Evolutionary conservation across 2,329 filamentous ascomycete species (phyloP), one percentile per base, ranked within the genome.

Genomic region (Ophiognomonia clavigignenti-juglandacearum): DNA sequence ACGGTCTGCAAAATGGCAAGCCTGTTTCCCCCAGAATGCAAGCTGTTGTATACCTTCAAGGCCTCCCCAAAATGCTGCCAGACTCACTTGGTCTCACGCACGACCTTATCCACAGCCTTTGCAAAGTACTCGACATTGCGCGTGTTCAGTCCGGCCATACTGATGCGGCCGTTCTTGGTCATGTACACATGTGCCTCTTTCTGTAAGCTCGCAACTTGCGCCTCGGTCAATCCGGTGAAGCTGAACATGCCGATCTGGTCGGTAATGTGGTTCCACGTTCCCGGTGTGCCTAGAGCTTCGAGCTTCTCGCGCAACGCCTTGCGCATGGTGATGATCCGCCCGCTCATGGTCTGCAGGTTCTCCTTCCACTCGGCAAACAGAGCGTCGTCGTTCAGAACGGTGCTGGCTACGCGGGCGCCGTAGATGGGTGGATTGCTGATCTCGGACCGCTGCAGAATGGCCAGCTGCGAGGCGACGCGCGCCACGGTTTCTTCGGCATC

Each of bases 161-260:
- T 95, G 69, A 97, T 96, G 40, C 93, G 86, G 19, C 93, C 93
- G 63, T 98, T 98, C 80, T 96, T 96, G 56, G 92, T 97, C 80
- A 92, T 91, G 71, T 93, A 93, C 45, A 93, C 76, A 65, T 93
- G 88, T 50, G 75, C 80, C 42, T 87, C 79, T 52, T 81, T 74
- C 43, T 84, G 77, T 52, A 93, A 71, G 69, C 80, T 82, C 57
- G 78, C 57, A 7, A 92, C 88, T 64, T 93, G 88, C 53, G 78
- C 64, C 70, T 90, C 86, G 11, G 66, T 78, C 64, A 95, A 69
- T 11, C 88, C 88, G 1, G 88, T 95, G 67, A 95, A 98, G 66
- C 85, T 92, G 73, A 98, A 98, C 93, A 98, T 98, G 72, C 93
- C 93, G 63, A 98, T 98, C 77, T 98, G 93, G 60, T 95, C 88